A percentile compares a stretch with the other conserved stretches of the same genome.
Conservation (phyloP, 805 yeast species). For the Candida golubevii region DNA sequence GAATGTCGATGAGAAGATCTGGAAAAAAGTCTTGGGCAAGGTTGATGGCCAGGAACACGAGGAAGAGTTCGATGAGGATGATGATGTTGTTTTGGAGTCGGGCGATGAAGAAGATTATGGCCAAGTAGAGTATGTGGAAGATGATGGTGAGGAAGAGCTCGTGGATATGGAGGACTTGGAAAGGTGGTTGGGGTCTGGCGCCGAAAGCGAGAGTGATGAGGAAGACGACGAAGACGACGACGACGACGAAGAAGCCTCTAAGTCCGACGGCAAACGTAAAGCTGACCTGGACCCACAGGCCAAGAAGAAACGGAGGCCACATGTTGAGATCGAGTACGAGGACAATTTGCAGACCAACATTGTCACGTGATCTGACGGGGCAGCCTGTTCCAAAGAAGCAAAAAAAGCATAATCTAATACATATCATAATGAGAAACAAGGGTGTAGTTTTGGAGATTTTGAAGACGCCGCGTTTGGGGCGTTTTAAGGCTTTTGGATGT, state of each 20-base stretch:
- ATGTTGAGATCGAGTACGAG: conserved; percentile 82
- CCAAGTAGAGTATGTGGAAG: conserved; percentile 86
- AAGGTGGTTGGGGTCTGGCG: conserved; percentile 60
- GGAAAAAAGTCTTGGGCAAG: conserved; percentile 88
- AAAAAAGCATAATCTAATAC: no score
- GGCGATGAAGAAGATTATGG: conserved; percentile 49
- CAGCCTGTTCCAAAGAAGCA: no score
- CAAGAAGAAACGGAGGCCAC: conserved; percentile 59
- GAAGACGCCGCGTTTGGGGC: no score
- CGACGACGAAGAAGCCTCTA: conserved; percentile 14
- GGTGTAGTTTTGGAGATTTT: no score
- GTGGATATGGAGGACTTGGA: conserved; percentile 93
- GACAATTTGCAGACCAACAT: conserved; percentile 49
- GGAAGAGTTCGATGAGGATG: conserved; percentile 47
- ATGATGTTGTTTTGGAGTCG: conserved; percentile 47
- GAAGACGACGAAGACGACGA: conserved; percentile 33
- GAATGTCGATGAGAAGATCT: conserved; percentile 91
- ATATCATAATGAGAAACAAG: no score
- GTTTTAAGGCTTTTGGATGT: no score
- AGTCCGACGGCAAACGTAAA: conserved; percentile 18
- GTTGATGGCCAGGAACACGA: conserved; percentile 58
- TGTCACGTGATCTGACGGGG: conserved; percentile 16
- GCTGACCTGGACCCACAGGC: conserved; percentile 21
- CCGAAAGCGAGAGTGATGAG: conserved; percentile 31
- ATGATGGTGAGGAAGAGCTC: conserved; percentile 81